Base-by-base conservation (phyloP, 1,284 basidiomycete species). In the Marasmius tenuissimus region DNA sequence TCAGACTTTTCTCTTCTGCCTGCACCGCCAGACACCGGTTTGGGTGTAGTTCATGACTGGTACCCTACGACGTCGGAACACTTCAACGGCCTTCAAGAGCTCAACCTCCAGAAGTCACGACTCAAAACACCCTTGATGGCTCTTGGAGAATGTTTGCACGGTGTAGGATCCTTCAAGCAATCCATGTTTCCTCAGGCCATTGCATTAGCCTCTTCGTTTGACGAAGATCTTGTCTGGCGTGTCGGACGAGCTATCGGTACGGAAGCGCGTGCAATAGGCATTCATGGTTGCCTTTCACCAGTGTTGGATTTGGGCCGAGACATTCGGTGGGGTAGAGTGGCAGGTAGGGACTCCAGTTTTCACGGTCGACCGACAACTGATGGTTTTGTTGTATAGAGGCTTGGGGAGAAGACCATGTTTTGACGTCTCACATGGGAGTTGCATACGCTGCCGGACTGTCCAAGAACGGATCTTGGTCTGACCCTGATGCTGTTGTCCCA, bases 231-330 rank as follows among this genome's bases (percentile, higher is more conserved):
- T 37, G 67, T 69, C 20, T 66, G 67, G 47, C 33, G 59, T 9
- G 70, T 73, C 6, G 71, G 70, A 6, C 61, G 72, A 27, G 71
- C 71, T 1, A 69, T 73, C 39, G 71, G 70, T 6, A 52, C 65
- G 14, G 71, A 73, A 57, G 72, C 72, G 20, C 61, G 70, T n/a
- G 66, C 68, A 34, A 71, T 73, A 35, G 71, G 72, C 9, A 69
- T 73, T 34, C 72, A 71, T 58, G 72, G 66, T n/a, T 73, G 72
- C 50, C 66, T 71, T 34, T 64, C 70, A 11, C 71, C 72, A 7
- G 71, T 73, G 12, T 63, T 73, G 27, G 72, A 73, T 61, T 60
- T 73, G 10, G 72, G 67, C 38, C 72, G 71, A 60, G 72, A 73
- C 27, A 66, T 70, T 33, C 61, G 72, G 12, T 73, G 72, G 72